Base-by-base conservation (phyloP, 1,284 basidiomycete genomes). In the Irpex sp. region DNA sequence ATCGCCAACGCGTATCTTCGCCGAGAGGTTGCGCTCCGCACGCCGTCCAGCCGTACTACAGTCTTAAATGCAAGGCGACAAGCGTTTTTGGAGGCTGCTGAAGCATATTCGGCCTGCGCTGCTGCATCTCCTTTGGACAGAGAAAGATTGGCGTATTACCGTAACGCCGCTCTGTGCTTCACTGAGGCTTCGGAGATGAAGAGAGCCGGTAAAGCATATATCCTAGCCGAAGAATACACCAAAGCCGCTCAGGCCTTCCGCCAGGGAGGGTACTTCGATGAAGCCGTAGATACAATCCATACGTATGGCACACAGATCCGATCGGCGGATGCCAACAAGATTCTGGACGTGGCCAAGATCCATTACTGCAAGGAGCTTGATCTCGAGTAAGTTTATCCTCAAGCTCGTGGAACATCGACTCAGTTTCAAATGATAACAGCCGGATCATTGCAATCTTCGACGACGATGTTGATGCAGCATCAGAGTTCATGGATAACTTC, bases 401-500 rank as follows among this genome's bases (percentile, higher is more conserved):
- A 40, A 52, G 59, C 40, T 58, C 21, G 21, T 26, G 21, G 21
- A 26, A 26, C 9, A 19, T 17, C n/a, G 9, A 15, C 38, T 40
- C 4, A 5, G 62, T 65, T 26, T 26, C 21, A 26, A 26, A 26
- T 26, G 21, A 26, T 3, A 26, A 26, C 21, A 85, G 88, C 66
- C 78, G 82, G 75, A 78, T 83, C 5, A 71, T 71, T 13, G 66
- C 67, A 2, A 71, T 91, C 0, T 91, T 91, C 68, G 65, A 74
- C 0, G 76, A 80, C 0, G 21, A 26, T 26, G 71, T 77, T 0
- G 82, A 89, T 19, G 83, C 87, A 9, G 78, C 80, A 15, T 65
- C 88, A 5, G 80, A 85, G 52, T 91, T 86, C 64, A 78, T 86
- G 55, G 82, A 86, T 61, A 80, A 85, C 11, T 81, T 79, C 57